Percentiles rank a stretch among this genome's conserved stretches.
phyloP scores from a whole-genome alignment of 2,329 filamentous ascomycete species.

The Penicillium corylophilum region DNA sequence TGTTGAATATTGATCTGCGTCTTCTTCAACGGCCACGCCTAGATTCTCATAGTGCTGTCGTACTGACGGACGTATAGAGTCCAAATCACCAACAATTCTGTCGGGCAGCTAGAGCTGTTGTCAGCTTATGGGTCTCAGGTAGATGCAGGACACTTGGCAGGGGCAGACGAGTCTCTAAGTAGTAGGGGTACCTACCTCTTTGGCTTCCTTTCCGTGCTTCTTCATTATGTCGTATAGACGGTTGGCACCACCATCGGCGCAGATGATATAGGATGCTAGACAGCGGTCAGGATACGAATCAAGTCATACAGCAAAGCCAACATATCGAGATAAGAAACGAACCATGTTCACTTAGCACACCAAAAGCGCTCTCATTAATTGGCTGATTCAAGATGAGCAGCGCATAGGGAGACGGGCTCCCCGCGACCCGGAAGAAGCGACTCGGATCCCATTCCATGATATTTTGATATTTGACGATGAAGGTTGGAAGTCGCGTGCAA shows the following conservation, averaged over 20 bases:
- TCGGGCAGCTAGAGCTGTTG: conserved; percentile 54
- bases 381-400: conserved; percentile 64
- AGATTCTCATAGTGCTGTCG: conserved; percentile 65
- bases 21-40: conserved; percentile 63
- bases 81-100: conserved; percentile 84
- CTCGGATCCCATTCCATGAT: conserved; percentile 44
- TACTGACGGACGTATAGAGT: conserved; percentile 69
- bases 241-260: conserved; percentile 91
- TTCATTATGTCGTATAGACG: conserved; percentile 59
- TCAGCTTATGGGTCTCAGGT: background rate
- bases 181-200: conserved; percentile 28
- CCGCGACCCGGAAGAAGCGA: conserved; percentile 37
- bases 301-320: background rate
- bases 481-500: conserved; percentile 6
- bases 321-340: conserved; percentile 1
- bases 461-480: background rate
- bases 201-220: conserved; percentile 27
- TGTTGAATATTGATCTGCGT: conserved; percentile 81
- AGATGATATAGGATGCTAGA: conserved; percentile 66
- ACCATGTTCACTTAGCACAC: conserved; percentile 40
- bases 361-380: conserved; percentile 48
- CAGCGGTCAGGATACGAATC: background rate
- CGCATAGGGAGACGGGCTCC: conserved; percentile 37
- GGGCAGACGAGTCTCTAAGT: background rate
- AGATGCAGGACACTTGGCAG: background rate